Base-by-base conservation (phyloP, 306 rosid genomes). In the Trifolium dubium region DNA sequence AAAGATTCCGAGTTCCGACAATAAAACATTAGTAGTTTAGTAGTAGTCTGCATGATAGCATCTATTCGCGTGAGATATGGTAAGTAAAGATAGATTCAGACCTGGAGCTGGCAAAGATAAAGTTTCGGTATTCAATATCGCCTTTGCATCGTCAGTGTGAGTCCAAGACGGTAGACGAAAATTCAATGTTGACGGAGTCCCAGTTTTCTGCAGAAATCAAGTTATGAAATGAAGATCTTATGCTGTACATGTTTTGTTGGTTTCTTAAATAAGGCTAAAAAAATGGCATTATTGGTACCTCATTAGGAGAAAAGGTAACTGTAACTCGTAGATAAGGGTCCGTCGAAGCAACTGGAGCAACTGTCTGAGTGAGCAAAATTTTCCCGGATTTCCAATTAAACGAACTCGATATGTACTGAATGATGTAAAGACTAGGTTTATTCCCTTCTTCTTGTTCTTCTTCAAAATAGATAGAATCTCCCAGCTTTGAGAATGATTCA, bases 391-490 rank as follows among this genome's bases (percentile, higher is more conserved):
- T 82, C 98, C 98, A 94, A 46, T 83, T 77, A 76, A 94, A 89
- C 1, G 85, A 74, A 71, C 96, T 94, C 71, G 98, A 77, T 83
- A 94, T 87, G 19, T 88, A 91, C 86, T 91, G 97, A 70, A 88
- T 84, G 67, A 91, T 73, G 76, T 89, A 94, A 17, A 94, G 92
- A 46, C 80, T 23, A 53, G 92, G 97, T 39, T 49, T 46, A 32
- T 75, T 62, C 51, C 81, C 86, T 53, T 69, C 84, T 79, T 89
- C 94, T 81, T 94, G 86, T 53, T 69, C 84, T 79, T 89, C 94
- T 81, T 94, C 97, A 78, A 94, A 94, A 76, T 94, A 94, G 66
- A 94, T 91, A 37, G 97, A 88, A 86, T 91, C 97, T 15, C 96
- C 98, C 31, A 94, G 77, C 87, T 91, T 91, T 14, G 98, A 91